A percentile compares a stretch with the other conserved stretches of the same genome.
Conservation (phyloP, 345 rosid genomes). For the Lepidium didymum region DNA sequence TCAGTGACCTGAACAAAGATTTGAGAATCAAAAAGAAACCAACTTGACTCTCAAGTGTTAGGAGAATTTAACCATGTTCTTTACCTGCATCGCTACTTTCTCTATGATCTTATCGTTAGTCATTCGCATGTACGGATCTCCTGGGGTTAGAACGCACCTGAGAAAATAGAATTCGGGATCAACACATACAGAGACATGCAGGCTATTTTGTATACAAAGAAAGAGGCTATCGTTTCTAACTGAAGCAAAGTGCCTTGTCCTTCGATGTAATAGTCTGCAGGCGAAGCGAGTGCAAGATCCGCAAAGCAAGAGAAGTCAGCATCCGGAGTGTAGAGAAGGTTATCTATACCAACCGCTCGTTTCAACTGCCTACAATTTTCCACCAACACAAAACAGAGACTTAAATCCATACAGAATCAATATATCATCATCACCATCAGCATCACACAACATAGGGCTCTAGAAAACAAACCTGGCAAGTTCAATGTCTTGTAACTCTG, state of each 20-base stretch:
- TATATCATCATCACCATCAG: constrained; percentile 1
- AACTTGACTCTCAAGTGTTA: background rate
- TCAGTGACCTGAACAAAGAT: constrained; percentile 47
- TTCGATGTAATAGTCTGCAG: constrained; percentile 87
- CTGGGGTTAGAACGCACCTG: constrained; percentile 94
- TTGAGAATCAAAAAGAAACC: background rate
- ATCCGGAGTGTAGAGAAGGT: constrained; percentile 94
- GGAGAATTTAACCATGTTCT: background rate
- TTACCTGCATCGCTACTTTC: constrained; percentile 87
- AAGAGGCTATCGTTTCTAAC: constrained; percentile 38
- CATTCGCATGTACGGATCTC: constrained; percentile 94
- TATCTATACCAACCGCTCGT: constrained; percentile 79
- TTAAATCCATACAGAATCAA: background rate
- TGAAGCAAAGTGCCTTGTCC: constrained; percentile 97
- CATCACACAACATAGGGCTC: background rate
- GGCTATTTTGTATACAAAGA: background rate
- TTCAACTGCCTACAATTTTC: constrained; percentile 77
- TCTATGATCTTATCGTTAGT: constrained; percentile 72
- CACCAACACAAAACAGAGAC: constrained; percentile 9
- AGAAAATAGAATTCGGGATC: constrained; percentile 5
- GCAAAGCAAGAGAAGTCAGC: constrained; percentile 99
- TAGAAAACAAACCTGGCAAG: constrained; percentile 49
- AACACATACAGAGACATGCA: background rate
- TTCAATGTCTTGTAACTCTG: constrained; percentile 77
- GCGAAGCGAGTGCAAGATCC: constrained; percentile 85